Evolutionary conservation across 73 alveolate genomes (phyloP), one percentile per base, ranked within the genome.

Genomic region (Blepharisma stoltei): DNA sequence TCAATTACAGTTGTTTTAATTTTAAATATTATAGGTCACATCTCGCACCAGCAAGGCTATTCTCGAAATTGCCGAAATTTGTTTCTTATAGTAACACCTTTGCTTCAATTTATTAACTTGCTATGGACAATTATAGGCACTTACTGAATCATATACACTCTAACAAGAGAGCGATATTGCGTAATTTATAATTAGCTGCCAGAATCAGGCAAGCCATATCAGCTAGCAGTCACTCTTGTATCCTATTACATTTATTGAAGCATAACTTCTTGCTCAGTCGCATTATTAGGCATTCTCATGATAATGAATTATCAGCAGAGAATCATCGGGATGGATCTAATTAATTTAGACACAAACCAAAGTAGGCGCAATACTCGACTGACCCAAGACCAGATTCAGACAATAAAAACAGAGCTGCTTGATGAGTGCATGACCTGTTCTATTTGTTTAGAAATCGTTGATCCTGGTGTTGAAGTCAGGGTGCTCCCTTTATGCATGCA

Each of bases 401-500:
- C 18, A 18, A 60, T 60, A 25, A n/a, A n/a, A 14, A 8, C 38
- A 1, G 73, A 60, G 4, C 0, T 25, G 2, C 18, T 60, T 14
- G 46, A 18, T 2, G 73, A 60, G 2, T 71, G 45, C 14, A 44
- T 9, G 21, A 53, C n/a, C 5, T 69, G 79, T 80, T 44, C 67
- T 25, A 69, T 69, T 69, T 69, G 79, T 25, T 25, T 69, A 7
- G 79, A 69, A 44, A 46, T 14, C 4, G 27, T 69, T 1, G 32
- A 44, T 1, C n/a, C n/a, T 44, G 79, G 65, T 0, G 45, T 20
- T 44, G 11, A 8, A n/a, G 65, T 53, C n/a, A 38, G 45, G 4
- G 65, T 69, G 4, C 23, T 69, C 21, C 79, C 79, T 9, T 9
- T 9, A 14, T 69, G 79, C 45, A 14, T 25, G 79, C 79, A 69